Evolutionary conservation across 108 stramenopile species (phyloP).

Genomic region (Cyclotella choctawhatcheeana): DNA sequence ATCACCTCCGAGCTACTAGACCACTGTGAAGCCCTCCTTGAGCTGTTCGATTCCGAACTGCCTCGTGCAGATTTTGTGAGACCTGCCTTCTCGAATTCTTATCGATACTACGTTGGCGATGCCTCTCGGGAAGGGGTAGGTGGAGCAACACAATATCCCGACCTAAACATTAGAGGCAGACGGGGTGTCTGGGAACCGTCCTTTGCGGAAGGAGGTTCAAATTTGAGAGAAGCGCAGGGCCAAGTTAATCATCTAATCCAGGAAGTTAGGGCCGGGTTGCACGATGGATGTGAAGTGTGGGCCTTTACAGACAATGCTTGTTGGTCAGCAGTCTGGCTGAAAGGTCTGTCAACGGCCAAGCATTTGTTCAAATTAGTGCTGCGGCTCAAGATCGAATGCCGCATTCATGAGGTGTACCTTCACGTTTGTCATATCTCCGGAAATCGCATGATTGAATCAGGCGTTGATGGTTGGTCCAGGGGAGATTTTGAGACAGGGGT

Average conservation of each 20-base stretch:
- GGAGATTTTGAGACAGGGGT: conserved; percentile 21
- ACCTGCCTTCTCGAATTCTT: no score
- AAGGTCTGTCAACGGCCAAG: conserved; percentile 13
- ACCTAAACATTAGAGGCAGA: no score
- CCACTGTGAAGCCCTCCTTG: no score
- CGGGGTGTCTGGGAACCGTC: no score
- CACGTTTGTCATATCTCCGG: conserved; percentile 30
- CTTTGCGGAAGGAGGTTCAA: conserved; percentile 15
- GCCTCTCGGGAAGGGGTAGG: no score
- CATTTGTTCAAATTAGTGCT: neutral
- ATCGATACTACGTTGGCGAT: no score
- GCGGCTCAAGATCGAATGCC: neutral
- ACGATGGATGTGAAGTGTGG: conserved; percentile 18
- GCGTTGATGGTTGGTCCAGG: conserved; percentile 23
- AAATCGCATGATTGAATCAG: conserved; percentile 28
- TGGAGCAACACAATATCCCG: no score
- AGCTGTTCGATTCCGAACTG: no score
- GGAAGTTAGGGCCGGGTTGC: neutral
- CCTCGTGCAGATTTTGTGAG: no score
- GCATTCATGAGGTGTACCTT: conserved; percentile 11
- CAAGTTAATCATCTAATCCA: neutral
- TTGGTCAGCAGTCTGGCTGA: conserved; percentile 7
- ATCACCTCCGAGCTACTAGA: no score
- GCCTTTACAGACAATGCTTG: conserved; percentile 9
- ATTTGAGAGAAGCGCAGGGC: neutral